Conservation (phyloP, 345 rosid genomes). For the Geranium brycei region DNA sequence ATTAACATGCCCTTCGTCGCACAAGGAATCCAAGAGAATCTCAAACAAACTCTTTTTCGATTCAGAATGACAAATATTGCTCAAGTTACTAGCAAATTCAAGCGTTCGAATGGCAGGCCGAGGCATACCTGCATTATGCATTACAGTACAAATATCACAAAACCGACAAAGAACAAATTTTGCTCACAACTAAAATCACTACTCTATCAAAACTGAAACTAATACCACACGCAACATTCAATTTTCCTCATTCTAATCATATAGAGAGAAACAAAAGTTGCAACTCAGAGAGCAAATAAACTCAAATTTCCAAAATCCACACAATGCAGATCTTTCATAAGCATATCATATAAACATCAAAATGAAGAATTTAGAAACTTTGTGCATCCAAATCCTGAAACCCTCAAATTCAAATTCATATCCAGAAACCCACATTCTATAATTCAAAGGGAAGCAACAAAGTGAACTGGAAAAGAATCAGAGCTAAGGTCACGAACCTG, state of each 20-base stretch:
- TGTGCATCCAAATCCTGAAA: too few species aligned
- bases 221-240: too few species aligned
- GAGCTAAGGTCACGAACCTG: conserved; percentile 32
- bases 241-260: too few species aligned
- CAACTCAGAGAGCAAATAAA: too few species aligned
- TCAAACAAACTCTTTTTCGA: conserved; percentile 35
- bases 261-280: too few species aligned
- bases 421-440: neutral
- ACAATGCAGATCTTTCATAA: too few species aligned
- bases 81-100: conserved; percentile 41
- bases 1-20: conserved; percentile 63
- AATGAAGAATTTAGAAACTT: too few species aligned
- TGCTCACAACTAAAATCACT: neutral
- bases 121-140: conserved; percentile 39
- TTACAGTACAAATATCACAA: neutral
- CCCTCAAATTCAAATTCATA: neutral
- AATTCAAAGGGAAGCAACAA: neutral
- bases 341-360: too few species aligned
- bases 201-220: neutral
- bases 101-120: conserved; percentile 55
- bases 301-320: too few species aligned
- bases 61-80: conserved; percentile 18
- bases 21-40: conserved; percentile 65
- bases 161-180: neutral
- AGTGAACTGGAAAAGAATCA: neutral